A percentile compares a stretch with the other conserved stretches of the same genome.
Evolutionary conservation across 2,329 filamentous ascomycete genomes (phyloP).

Genomic region (Xylariomycetidae sp.): DNA sequence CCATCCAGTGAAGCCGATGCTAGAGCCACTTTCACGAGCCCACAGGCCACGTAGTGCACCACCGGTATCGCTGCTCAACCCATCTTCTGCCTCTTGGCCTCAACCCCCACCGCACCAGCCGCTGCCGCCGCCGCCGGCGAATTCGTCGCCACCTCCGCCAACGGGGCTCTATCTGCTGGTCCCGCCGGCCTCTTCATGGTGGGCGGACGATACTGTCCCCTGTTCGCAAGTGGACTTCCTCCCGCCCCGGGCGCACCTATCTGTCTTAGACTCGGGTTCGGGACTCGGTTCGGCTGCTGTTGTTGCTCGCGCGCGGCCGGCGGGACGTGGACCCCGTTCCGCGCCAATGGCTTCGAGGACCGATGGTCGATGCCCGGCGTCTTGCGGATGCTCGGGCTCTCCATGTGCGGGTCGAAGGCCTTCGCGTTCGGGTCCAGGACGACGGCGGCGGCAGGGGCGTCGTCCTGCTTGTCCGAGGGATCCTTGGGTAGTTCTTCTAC

Average conservation of each 20-base stretch:
- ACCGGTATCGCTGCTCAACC: constrained; percentile 11
- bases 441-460: constrained; percentile 35
- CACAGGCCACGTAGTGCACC: too few relatives aligned
- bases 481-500: constrained; percentile 38
- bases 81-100: constrained; percentile 48
- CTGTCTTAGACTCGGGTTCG: constrained; percentile 33
- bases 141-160: constrained; percentile 48
- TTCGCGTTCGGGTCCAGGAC: constrained; percentile 40
- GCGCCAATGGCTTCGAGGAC: constrained; percentile 65
- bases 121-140: constrained; percentile 9
- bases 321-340: constrained; percentile 46
- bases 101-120: constrained; percentile 27
- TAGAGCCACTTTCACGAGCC: too few relatives aligned
- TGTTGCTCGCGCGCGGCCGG: constrained; percentile 25
- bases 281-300: constrained; percentile 15
- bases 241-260: constrained; percentile 52
- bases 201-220: constrained; percentile 52
- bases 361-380: constrained; percentile 82
- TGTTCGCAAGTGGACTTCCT: constrained; percentile 52
- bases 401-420: constrained; percentile 66
- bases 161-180: constrained; percentile 32
- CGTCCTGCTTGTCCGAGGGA: constrained; percentile 30
- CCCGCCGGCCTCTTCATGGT: constrained; percentile 49
- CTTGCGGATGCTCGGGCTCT: constrained; percentile 81
- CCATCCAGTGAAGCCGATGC: too few relatives aligned